Evolutionary conservation across 441 rosid species (phyloP), one percentile per base, ranked within the genome.

Genomic region (Adansonia madagascariensis): DNA sequence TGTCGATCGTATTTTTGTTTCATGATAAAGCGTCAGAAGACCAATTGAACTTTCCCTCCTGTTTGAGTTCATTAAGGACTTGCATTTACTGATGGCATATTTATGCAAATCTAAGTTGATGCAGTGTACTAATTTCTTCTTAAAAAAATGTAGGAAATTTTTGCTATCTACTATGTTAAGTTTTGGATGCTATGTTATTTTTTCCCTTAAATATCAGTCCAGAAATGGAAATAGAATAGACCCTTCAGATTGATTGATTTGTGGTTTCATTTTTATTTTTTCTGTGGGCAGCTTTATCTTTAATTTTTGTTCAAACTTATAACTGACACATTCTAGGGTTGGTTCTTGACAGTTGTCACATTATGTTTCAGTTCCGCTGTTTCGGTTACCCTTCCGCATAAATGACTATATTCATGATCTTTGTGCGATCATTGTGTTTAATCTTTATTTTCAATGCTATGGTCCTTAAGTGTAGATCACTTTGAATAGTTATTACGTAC

Each of bases 61-160:
- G 4, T 71, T 69, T 71, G 49, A n/a, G 49, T 50, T 53, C 49
- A 53, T n/a, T 52, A 31, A 71, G 24, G 74, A 52, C 22, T 52
- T 71, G 61, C 61, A 31, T 52, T 71, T n/a, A 31, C 47, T 31
- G 75, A 35, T 71, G 27, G 47, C 46, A 52, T 71, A 31, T 31
- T 52, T 15, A 71, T 71, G 24, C 46, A 14, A 3, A 53, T 52
- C 47, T 35, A 71, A 71, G 62, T 53, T 71, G n/a, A 71, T 71
- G 43, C 17, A 14, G 44, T 7, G 59, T 70, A n/a, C 18, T 9
- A 31, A 35, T 53, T 15, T 53, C 75, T 52, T 50, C 46, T 71
- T 71, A 0, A 0, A 50, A 50, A 50, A 52, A n/a, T 70, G 12
- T 24, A 47, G 20, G 57, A 22, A 68, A 47, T 50, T 20, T 68